These are phyloP conservation scores for Cyclanthera cordifolia DNA, from an alignment of 306 rosid species.

Conservation along the genomic window DNA sequence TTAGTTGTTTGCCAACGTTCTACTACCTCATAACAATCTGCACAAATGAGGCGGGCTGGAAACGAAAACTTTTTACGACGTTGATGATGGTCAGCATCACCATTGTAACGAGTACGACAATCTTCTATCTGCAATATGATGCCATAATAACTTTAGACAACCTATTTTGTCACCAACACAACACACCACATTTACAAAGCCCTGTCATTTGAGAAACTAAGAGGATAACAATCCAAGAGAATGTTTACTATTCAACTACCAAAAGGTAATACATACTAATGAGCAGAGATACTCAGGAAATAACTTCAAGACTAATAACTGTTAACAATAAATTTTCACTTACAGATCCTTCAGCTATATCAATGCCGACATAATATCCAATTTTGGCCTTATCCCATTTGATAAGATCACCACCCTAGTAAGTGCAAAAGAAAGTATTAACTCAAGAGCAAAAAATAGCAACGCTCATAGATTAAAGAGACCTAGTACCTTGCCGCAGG, in stretches of 20 bases:
- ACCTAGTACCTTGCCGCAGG: conserved; percentile 84
- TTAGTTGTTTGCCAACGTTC: neutral
- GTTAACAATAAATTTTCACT: conserved; percentile 18
- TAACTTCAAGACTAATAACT: conserved; percentile 10
- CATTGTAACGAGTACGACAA: conserved; percentile 89
- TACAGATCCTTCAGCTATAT: conserved; percentile 93
- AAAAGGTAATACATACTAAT: neutral
- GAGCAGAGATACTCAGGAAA: neutral
- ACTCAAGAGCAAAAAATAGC: neutral
- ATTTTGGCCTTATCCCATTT: conserved; percentile 97
- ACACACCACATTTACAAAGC: neutral
- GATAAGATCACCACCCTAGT: conserved; percentile 96
- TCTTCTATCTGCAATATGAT: conserved; percentile 67
- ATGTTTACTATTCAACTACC: neutral
- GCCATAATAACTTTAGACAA: neutral
- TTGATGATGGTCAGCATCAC: conserved; percentile 92
- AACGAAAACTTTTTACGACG: conserved; percentile 80
- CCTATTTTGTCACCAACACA: neutral
- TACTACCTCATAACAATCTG: conserved; percentile 89
- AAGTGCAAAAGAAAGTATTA: conserved; percentile 9
- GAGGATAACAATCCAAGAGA: neutral
- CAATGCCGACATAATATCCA: conserved; percentile 95
- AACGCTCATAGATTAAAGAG: neutral
- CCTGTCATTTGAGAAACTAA: neutral
- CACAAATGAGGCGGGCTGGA: conserved; percentile 93